A percentile compares a stretch with the other conserved stretches of the same genome.
Conservation (phyloP, 2,329 filamentous ascomycete species). For the Botrytis pseudocinerea region DNA sequence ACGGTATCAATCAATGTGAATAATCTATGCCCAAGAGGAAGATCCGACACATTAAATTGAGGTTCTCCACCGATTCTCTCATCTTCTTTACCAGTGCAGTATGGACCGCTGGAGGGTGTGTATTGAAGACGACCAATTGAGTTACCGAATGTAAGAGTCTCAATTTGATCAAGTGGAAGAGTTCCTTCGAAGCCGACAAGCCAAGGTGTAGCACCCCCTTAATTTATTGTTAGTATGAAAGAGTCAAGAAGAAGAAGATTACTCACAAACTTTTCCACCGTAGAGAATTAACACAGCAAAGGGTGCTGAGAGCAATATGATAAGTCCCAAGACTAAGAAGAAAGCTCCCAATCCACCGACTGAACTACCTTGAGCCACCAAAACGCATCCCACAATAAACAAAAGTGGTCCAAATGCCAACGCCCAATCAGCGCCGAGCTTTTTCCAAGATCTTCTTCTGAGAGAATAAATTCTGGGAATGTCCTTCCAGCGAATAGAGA, state of each 20-base stretch:
- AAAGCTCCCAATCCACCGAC: constrained; percentile 16
- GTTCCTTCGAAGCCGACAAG: constrained; percentile 31
- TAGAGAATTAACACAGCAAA: constrained; percentile 25
- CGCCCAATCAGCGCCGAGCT: neutral
- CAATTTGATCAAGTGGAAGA: constrained; percentile 22
- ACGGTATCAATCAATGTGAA: constrained; percentile 40
- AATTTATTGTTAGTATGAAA: neutral
- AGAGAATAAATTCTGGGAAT: constrained; percentile 29
- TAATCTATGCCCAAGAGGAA: constrained; percentile 23
- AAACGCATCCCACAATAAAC: neutral
- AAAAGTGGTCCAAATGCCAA: constrained; percentile 18
- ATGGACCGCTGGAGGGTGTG: constrained; percentile 22
- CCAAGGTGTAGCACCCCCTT: constrained; percentile 21
- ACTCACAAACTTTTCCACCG: constrained; percentile 28
- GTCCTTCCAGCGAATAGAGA: constrained; percentile 42
- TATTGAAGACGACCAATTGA: constrained; percentile 29
- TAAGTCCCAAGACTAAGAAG: constrained; percentile 22
- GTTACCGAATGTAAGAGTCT: constrained; percentile 29
- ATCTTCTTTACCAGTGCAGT: constrained; percentile 19
- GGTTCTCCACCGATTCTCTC: constrained; percentile 35
- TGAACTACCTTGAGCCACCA: neutral
- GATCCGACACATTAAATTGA: constrained; percentile 18
- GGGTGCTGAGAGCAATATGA: constrained; percentile 25
- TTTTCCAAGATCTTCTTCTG: constrained; percentile 19
- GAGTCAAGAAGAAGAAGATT: neutral